These are phyloP conservation scores for Vigna trinervia DNA, from an alignment of 306 rosid species.

Conservation along the genomic window DNA sequence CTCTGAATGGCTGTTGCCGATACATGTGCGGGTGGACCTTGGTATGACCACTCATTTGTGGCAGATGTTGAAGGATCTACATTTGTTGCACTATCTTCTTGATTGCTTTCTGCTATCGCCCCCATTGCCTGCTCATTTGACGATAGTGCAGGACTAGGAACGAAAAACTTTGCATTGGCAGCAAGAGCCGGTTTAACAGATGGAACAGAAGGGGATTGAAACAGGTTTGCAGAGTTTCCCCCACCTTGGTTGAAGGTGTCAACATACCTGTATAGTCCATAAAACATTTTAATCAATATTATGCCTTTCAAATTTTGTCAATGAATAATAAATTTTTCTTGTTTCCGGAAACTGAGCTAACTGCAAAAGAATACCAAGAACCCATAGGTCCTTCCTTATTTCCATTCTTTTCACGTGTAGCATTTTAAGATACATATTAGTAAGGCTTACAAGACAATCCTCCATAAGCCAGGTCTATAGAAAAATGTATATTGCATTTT, in stretches of 20 bases:
- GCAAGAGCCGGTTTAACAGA: constrained; percentile 68
- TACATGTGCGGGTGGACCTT: constrained; percentile 38
- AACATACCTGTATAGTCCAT: constrained; percentile 74
- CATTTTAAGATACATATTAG: constrained; percentile 11
- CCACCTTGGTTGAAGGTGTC: constrained; percentile 91
- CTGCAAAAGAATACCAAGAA: constrained; percentile 10
- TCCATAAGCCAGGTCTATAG: not conserved
- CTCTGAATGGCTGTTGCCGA: constrained; percentile 54
- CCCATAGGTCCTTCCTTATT: constrained; percentile 3
- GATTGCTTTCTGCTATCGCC: constrained; percentile 66
- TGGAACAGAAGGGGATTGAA: constrained; percentile 74
- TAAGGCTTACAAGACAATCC: constrained; percentile 11
- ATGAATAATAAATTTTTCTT: constrained; percentile 2
- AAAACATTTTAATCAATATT: constrained; percentile 44
- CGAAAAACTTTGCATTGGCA: constrained; percentile 77
- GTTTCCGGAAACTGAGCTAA: constrained; percentile 20
- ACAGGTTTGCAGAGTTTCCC: constrained; percentile 70
- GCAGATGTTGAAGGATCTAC: constrained; percentile 60
- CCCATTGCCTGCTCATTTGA: constrained; percentile 64
- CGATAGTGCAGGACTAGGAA: constrained; percentile 65
- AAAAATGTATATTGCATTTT: not conserved
- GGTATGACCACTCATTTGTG: constrained; percentile 57
- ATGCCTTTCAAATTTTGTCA: constrained; percentile 22
- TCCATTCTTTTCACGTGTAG: not conserved
- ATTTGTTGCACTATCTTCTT: constrained; percentile 53